Evolutionary conservation across 129 eudicot genomes (phyloP).

Genomic region (Lonicera japonica): DNA sequence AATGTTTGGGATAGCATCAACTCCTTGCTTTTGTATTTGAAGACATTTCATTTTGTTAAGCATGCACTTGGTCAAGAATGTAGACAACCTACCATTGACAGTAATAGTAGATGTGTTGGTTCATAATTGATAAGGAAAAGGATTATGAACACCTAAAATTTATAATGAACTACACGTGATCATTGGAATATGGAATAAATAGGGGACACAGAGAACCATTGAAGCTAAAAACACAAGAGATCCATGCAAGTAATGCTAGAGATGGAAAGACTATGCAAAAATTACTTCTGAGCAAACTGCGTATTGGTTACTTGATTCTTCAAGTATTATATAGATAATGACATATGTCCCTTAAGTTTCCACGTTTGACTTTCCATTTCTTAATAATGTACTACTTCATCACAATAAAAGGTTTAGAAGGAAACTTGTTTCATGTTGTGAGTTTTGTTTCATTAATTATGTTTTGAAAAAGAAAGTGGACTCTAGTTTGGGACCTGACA

Average conservation of each 20-base stretch:
- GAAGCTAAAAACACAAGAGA: neutral
- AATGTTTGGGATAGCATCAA: slow-evolving; percentile 25
- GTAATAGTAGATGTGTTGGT: neutral
- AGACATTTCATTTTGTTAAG: slow-evolving; percentile 33
- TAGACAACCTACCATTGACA: slow-evolving; percentile 27
- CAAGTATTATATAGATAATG: too few species aligned
- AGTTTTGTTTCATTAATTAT: too few species aligned
- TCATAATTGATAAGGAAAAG: neutral
- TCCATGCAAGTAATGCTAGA: neutral
- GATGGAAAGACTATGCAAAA: too few species aligned
- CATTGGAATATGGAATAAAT: neutral
- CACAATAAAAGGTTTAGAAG: too few species aligned
- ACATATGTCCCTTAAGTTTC: too few species aligned
- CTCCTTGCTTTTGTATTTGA: slow-evolving; percentile 31
- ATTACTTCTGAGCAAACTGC: too few species aligned
- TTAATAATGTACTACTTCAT: too few species aligned
- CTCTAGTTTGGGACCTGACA: neutral
- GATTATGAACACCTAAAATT: neutral
- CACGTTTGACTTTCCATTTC: too few species aligned
- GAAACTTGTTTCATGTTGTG: too few species aligned
- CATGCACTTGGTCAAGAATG: slow-evolving; percentile 41
- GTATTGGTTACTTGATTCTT: too few species aligned
- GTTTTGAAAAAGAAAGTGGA: too few species aligned
- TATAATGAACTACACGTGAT: neutral
- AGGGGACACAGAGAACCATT: neutral